Base-by-base conservation (phyloP, 352 stramenopile species). In the Detonula confervacea region DNA sequence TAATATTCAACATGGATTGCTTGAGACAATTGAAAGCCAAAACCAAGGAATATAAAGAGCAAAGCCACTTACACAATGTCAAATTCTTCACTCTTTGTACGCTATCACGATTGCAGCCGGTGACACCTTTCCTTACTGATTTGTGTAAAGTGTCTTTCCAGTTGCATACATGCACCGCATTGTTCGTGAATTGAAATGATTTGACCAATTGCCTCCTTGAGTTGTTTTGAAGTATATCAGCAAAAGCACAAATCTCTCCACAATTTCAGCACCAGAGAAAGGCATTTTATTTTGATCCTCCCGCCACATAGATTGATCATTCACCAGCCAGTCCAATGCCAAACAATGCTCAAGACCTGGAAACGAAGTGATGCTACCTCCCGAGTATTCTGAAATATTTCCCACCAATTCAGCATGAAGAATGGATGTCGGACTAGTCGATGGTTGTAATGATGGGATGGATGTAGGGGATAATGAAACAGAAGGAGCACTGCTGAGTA, bases 211-310 rank as follows among this genome's bases (percentile, higher is more conserved):
- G 27, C 76, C n/a, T n/a, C 85, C 85, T n/a, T n/a, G n/a, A 57
- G 55, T 54, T 7, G 81, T 89, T 57, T 54, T 70, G 33, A 67
- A 89, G 57, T 80, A 91, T 1, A 91, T 56, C 8, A 70, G 73
- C 2, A 72, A 62, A 20, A 91, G 51, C n/a, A 60, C 75, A 69
- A 82, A 91, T 51, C 85, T 29, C 44, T 89, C 78, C 12, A 86
- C 30, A 9, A 78, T 29, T 47, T 78, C 63, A 51, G 59, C 20
- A 37, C 80, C 25, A 0, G 67, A 70, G 61, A 76, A 42, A 18
- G 1, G 14, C 4, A 8, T 8, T 24, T 55, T 64, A 12, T 25
- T 11, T n/a, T n/a, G n/a, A 2, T 27, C 20, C 4, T 24, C 18
- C 12, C 25, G n/a, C 14, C 18, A 35, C 18, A 18, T 30, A n/a